Conservation (phyloP, 352 stramenopile genomes). For the Halophytophthora polymorphica region DNA sequence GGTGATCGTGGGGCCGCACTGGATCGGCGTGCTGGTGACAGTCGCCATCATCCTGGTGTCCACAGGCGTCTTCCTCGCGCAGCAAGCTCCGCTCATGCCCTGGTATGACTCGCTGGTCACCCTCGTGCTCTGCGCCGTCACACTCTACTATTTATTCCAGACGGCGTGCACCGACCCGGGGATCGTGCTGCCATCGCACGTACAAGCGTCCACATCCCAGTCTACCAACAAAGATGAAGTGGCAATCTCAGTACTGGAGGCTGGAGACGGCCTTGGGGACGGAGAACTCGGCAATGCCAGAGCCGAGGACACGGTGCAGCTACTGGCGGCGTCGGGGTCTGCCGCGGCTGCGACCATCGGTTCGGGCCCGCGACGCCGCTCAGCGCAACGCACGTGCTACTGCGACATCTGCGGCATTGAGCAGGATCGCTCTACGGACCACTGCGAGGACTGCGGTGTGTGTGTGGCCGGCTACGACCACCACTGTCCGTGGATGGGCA, state of each 20-base stretch:
- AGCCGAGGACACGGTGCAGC: constrained; percentile 1
- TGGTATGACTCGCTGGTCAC: constrained; percentile 61
- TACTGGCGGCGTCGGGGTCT: constrained; percentile 3
- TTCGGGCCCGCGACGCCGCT: constrained; percentile 5
- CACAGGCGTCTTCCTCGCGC: constrained; percentile 56
- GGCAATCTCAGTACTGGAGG: constrained; percentile 23
- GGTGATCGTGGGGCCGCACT: constrained; percentile 73
- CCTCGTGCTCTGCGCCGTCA: constrained; percentile 48
- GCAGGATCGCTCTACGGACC: constrained; percentile 62
- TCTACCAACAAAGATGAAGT: constrained; percentile 20
- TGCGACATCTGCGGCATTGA: constrained; percentile 71
- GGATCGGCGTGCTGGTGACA: constrained; percentile 74
- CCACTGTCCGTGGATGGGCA: constrained; percentile 94
- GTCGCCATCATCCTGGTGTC: constrained; percentile 55
- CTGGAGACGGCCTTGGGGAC: constrained; percentile 2
- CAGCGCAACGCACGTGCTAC: constrained; percentile 29
- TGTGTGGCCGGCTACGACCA: constrained; percentile 89
- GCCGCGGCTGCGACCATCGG: background rate
- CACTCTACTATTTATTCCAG: constrained; percentile 68
- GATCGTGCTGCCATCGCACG: constrained; percentile 36
- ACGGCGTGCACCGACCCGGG: constrained; percentile 75
- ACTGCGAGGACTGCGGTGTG: constrained; percentile 93
- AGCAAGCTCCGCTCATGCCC: constrained; percentile 46
- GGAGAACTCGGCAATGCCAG: background rate
- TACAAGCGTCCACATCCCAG: constrained; percentile 10